Conservation (phyloP, 1,284 basidiomycete genomes). For the Rhodotorula sp. region DNA sequence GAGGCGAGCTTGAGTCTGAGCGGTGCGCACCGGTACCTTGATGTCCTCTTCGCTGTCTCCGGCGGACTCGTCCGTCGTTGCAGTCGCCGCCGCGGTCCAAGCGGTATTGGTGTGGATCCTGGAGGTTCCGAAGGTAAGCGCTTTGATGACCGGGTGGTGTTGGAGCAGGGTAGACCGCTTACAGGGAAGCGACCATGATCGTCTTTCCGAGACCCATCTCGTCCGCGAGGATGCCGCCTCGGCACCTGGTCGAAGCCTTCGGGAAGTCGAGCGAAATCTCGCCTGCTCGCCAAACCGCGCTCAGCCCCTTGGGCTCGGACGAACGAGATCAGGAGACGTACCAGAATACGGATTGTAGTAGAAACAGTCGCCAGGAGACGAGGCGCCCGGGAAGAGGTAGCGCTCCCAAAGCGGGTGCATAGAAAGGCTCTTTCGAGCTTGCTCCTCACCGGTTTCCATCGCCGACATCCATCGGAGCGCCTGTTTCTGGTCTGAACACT, state of each 20-base stretch:
- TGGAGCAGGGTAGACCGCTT: background rate
- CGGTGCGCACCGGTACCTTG: background rate
- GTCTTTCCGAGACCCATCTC: slow-evolving; percentile 90
- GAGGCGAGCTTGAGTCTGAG: slow-evolving; percentile 3
- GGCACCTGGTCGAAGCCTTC: slow-evolving; percentile 70
- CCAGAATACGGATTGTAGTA: slow-evolving; percentile 59
- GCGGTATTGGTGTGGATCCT: slow-evolving; percentile 37
- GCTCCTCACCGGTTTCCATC: slow-evolving; percentile 69
- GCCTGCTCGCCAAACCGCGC: slow-evolving; percentile 56
- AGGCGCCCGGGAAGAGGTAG: slow-evolving; percentile 45
- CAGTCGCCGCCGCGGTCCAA: slow-evolving; percentile 4
- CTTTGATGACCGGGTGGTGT: background rate
- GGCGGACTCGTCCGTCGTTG: slow-evolving; percentile 36
- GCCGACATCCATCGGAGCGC: slow-evolving; percentile 94
- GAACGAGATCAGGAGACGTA: background rate
- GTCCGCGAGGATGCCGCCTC: slow-evolving; percentile 81
- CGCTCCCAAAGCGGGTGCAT: slow-evolving; percentile 96
- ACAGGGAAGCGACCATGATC: slow-evolving; percentile 85
- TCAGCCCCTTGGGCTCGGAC: background rate
- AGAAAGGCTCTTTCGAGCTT: slow-evolving; percentile 65
- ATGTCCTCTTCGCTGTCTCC: background rate
- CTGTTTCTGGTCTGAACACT: slow-evolving; percentile 72
- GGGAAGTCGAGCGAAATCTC: slow-evolving; percentile 87
- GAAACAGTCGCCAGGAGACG: slow-evolving; percentile 55
- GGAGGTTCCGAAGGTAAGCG: background rate